phyloP scores from a whole-genome alignment of 1,284 basidiomycete genomes.

The Puccinia coronata region DNA sequence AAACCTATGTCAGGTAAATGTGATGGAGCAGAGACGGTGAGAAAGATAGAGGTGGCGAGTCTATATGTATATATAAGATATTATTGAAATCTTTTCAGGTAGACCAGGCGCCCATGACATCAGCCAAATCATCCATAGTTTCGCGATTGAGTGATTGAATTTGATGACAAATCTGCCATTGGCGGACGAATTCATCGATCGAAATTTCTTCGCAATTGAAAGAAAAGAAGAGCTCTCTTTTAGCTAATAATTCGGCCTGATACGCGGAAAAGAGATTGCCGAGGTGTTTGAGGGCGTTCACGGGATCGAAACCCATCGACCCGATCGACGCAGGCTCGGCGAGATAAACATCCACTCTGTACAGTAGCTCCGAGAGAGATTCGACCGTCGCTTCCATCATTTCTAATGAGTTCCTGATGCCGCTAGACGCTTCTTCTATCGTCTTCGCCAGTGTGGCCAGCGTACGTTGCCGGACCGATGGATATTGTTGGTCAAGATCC shows the following conservation, averaged over 20 bases:
- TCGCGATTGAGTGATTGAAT: constrained; percentile 28
- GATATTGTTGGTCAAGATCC: not conserved
- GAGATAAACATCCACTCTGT: constrained; percentile 28
- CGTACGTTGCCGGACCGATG: constrained; percentile 34
- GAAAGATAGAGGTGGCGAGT: too few relatives aligned
- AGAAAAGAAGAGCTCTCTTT: constrained; percentile 35
- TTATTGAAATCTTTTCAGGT: too few relatives aligned
- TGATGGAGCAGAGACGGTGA: too few relatives aligned
- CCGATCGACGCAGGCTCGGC: constrained; percentile 9
- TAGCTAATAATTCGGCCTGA: constrained; percentile 40
- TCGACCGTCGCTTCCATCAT: constrained; percentile 30
- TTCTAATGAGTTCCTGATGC: constrained; percentile 20
- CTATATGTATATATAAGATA: too few relatives aligned
- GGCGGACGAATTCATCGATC: constrained; percentile 6
- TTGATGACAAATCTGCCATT: constrained; percentile 34
- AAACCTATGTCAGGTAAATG: too few relatives aligned
- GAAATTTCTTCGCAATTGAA: constrained; percentile 41
- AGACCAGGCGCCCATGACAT: constrained; percentile 36
- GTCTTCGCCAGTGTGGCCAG: constrained; percentile 22
- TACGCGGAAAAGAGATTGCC: constrained; percentile 27
- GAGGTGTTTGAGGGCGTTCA: constrained; percentile 37
- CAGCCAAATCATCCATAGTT: constrained; percentile 41
- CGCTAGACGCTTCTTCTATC: not conserved
- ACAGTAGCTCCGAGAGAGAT: constrained; percentile 29
- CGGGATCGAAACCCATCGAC: constrained; percentile 32